Evolutionary conservation across 192 early-diverging fungal genomes (phyloP), one percentile per base, ranked within the genome.

Genomic region (Umbelopsis ramanniana): DNA sequence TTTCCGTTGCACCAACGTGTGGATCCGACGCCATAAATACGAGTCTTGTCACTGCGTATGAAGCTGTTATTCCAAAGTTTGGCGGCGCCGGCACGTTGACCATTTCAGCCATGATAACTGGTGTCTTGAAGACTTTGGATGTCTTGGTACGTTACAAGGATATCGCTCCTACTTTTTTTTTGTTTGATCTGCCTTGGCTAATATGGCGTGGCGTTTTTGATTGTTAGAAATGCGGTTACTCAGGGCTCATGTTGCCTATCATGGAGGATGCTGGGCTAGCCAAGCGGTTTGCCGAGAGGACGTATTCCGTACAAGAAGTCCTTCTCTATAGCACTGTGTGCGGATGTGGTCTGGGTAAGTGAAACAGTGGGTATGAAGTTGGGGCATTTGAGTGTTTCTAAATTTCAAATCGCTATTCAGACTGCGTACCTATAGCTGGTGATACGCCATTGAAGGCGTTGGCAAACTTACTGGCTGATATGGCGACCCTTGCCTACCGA

Each of bases 311-410:
- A 6, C 52, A 72, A 24, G 52, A 72, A 22, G 35, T 72, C 35
- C 38, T 72, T 11, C 24, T 52, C 2, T 72, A 60, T 19, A 72
- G 71, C 21, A 46, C 54, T 14, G 71, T 72, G 0, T 72, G 71
- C 24, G 71, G 71, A n/a, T 72, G 71, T 40, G 71, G 71, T n/a
- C 54, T 72, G 6, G 71, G 71, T 72, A 55, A 72, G 55, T 43
- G 11, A 21, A 2, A 5, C 5, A 19, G 33, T 3, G 17, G 57
- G 57, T 33, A 63, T 0, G 57, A 29, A 29, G 54, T 3, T 57
- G 4, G 33, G 15, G 4, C 33, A 63, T 10, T 35, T 8, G 19
- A 22, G 47, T 12, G n/a, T 38, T 35, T 53, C 11, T 12, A 11
- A 43, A 43, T 43, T 43, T 43, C 6, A 43, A 6, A 26, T 37